A percentile compares a stretch with the other conserved stretches of the same genome.
Evolutionary conservation across 345 rosid species (phyloP).

Genomic region (Balakata baccata): DNA sequence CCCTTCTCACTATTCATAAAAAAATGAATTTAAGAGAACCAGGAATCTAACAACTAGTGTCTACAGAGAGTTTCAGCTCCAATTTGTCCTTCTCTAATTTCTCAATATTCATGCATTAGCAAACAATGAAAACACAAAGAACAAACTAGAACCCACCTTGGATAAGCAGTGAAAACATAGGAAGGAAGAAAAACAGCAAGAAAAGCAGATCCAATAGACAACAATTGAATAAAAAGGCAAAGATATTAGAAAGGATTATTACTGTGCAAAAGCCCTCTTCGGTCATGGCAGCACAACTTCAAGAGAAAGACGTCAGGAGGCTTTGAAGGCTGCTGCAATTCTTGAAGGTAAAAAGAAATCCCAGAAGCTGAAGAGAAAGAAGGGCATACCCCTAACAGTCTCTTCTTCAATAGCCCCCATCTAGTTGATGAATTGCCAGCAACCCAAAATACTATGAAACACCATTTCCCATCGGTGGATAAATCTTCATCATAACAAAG

Average conservation of each 20-base stretch:
- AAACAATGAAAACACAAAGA: too few relatives aligned
- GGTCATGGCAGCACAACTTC: slow-evolving; percentile 67
- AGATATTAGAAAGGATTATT: slow-evolving; percentile 3
- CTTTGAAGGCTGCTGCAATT: slow-evolving; percentile 47
- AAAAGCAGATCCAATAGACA: slow-evolving; percentile 4
- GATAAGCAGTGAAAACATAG: too few relatives aligned
- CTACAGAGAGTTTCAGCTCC: too few relatives aligned
- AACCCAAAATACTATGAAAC: slow-evolving; percentile 89
- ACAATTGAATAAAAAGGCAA: not conserved
- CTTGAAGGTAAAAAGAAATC: slow-evolving; percentile 54
- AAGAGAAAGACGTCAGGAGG: slow-evolving; percentile 73
- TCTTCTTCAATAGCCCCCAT: slow-evolving; percentile 81
- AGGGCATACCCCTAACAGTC: slow-evolving; percentile 70
- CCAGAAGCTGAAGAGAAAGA: slow-evolving; percentile 74
- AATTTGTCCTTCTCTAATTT: not conserved
- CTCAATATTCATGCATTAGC: not conserved
- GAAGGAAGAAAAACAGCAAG: slow-evolving; percentile 1
- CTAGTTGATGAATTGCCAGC: slow-evolving; percentile 55
- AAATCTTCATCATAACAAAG: slow-evolving; percentile 55
- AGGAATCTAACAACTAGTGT: too few relatives aligned
- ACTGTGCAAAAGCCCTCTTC: slow-evolving; percentile 89
- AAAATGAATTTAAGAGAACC: too few relatives aligned
- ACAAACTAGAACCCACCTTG: not conserved
- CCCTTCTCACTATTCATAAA: too few relatives aligned
- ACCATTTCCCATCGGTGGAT: slow-evolving; percentile 96